phyloP scores from a whole-genome alignment of 2,329 filamentous ascomycete genomes.

The Ustulina deusta region DNA sequence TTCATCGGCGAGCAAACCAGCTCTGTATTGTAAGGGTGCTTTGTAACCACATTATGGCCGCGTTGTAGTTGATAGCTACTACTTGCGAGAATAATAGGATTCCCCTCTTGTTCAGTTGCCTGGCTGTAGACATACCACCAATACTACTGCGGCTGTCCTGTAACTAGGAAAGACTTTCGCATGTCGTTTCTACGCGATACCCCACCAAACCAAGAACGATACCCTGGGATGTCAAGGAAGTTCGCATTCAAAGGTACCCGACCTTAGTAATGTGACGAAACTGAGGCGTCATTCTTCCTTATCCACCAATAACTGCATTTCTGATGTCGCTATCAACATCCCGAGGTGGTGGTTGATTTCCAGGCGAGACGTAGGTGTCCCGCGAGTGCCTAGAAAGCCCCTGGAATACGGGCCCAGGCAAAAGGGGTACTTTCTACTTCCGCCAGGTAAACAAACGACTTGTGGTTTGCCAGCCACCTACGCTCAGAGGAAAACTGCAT shows the following conservation, averaged over 20 bases:
- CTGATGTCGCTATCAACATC: neutral
- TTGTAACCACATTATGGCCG: neutral
- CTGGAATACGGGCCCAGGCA: neutral
- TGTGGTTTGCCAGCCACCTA: neutral
- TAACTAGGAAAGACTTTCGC: neutral
- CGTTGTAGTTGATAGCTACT: neutral
- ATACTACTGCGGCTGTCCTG: neutral
- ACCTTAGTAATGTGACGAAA: neutral
- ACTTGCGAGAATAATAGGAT: neutral
- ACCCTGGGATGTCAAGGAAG: neutral
- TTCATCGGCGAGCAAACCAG: neutral
- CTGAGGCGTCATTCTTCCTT: neutral
- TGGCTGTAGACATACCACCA: neutral
- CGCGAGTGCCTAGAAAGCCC: neutral
- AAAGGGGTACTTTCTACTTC: neutral
- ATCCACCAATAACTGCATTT: neutral
- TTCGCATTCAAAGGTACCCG: neutral
- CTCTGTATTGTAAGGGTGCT: neutral
- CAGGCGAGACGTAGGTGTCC: neutral
- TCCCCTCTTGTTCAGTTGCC: neutral
- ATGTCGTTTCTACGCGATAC: neutral
- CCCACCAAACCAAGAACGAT: neutral
- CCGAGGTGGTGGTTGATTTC: neutral
- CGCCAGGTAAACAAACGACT: neutral
- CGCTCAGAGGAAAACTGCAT: neutral